Evolutionary conservation across 305 asterid species (phyloP).

Genomic region (Striga hermonthica): DNA sequence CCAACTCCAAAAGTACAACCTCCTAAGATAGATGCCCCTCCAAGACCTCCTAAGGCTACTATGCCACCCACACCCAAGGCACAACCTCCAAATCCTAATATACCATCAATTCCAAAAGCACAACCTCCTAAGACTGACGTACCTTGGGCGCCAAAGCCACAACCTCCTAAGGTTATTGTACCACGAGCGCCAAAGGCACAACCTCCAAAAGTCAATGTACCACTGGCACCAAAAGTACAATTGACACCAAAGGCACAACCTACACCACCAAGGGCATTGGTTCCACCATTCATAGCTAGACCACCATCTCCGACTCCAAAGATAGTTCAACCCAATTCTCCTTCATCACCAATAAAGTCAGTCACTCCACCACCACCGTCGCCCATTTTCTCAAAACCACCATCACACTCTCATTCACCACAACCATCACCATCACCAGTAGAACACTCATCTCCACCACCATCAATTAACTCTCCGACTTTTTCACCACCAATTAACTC

Average conservation of each 20-base stretch:
- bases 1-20: not conserved
- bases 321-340: not conserved
- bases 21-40: not conserved
- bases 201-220: not conserved
- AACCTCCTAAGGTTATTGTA: conserved; percentile 3
- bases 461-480: conserved; percentile 10
- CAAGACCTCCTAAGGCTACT: not conserved
- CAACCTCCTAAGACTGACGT: not conserved
- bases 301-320: conserved; percentile 21
- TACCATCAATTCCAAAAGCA: not conserved
- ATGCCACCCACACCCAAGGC: not conserved
- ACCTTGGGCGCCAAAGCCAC: not conserved
- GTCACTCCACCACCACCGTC: conserved; percentile 22
- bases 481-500: conserved; percentile 18
- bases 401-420: conserved; percentile 23
- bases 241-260: not conserved
- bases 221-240: not conserved
- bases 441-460: conserved; percentile 1
- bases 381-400: conserved; percentile 30
- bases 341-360: conserved; percentile 16
- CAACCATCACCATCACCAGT: conserved; percentile 28
- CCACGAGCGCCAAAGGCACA: not conserved
- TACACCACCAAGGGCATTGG: conserved; percentile 6
- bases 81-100: conserved; percentile 18
- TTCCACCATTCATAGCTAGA: conserved; percentile 23